phyloP scores from a whole-genome alignment of 345 rosid species.

The Brassica nigra region DNA sequence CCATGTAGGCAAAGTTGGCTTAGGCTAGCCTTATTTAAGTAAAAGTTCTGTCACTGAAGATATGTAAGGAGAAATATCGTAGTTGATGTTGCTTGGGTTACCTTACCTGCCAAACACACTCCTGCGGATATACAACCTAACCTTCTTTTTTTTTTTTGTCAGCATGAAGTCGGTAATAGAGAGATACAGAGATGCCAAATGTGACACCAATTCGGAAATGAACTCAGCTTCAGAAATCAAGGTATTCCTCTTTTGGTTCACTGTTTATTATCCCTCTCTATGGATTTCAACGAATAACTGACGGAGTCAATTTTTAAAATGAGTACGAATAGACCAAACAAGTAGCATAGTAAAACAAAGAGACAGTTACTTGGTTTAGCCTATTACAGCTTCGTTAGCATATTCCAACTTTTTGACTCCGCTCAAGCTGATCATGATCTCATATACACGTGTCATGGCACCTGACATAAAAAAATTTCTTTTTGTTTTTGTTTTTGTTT shows the following conservation, averaged over 20 bases:
- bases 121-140: constrained; percentile 7
- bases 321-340: background rate
- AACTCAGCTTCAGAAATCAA: constrained; percentile 24
- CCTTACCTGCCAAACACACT: constrained; percentile 19
- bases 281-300: background rate
- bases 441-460: background rate
- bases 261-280: background rate
- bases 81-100: constrained; percentile 27
- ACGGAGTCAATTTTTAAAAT: background rate
- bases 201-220: constrained; percentile 22
- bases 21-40: constrained; percentile 6
- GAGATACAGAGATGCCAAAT: constrained; percentile 40
- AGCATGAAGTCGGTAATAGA: constrained; percentile 40
- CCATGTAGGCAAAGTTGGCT: constrained; percentile 6
- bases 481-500: no score
- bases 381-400: constrained; percentile 3
- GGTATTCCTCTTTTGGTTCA: constrained; percentile 24
- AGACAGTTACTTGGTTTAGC: constrained; percentile 1
- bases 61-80: constrained; percentile 5
- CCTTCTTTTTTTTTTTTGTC: constrained; percentile 7
- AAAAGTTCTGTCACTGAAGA: background rate
- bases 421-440: constrained; percentile 7
- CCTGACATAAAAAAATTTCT: no score
- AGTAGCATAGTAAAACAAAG: constrained; percentile 2
- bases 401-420: constrained; percentile 9